A percentile compares a stretch with the other conserved stretches of the same genome.
These are phyloP conservation scores for Edaphochlamys debaryana DNA, from an alignment of 139 green algal species.

Conservation along the genomic window DNA sequence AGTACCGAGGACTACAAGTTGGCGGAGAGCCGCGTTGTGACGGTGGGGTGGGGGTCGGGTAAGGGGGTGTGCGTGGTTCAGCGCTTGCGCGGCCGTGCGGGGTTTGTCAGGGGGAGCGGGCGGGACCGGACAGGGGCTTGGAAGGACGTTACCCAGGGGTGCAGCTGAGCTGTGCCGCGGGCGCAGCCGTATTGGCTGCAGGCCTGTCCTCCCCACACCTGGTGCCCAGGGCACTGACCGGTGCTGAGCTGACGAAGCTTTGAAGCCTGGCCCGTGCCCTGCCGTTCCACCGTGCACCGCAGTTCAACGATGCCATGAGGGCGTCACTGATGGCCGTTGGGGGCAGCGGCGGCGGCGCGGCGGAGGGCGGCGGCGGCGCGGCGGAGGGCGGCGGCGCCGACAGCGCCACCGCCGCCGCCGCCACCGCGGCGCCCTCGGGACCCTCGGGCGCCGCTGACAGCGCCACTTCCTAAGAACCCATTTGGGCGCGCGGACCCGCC, in stretches of 20 bases:
- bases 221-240: no score
- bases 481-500: no score
- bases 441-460: no score
- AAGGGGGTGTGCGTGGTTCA: no score
- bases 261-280: not conserved
- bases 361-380: not conserved
- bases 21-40: not conserved
- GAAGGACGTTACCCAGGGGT: no score
- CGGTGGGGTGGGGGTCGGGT: not conserved
- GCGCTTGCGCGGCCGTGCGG: no score
- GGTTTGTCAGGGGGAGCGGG: not conserved
- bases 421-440: no score
- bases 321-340: slow-evolving; percentile 1
- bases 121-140: not conserved
- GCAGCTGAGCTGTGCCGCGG: no score
- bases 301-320: slow-evolving; percentile 33
- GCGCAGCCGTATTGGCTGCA: no score
- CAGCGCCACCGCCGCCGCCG: not conserved
- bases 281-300: not conserved
- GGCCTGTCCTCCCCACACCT: no score
- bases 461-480: no score
- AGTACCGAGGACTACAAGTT: not conserved
- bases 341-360: not conserved
- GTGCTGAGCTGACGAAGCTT: not conserved
- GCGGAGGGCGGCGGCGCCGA: not conserved